Percentiles rank a stretch among this genome's conserved stretches.
Conservation (phyloP, 1,284 basidiomycete genomes). For the Erythrobasidium hasegawianum region DNA sequence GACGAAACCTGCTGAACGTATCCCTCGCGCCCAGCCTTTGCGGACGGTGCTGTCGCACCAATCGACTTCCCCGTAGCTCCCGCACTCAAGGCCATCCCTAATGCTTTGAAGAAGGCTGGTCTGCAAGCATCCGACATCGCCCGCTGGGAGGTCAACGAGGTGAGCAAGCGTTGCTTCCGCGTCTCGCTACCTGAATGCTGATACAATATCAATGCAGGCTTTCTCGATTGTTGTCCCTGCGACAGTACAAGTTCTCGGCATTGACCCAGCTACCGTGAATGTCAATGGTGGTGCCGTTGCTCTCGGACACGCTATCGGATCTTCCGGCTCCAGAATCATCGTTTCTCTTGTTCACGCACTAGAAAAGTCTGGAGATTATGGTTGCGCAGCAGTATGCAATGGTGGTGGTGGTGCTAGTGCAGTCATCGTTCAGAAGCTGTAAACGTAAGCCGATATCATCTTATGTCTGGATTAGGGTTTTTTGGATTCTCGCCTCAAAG, state of each 20-base stretch:
- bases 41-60: slow-evolving; percentile 93
- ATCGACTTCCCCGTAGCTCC: slow-evolving; percentile 97
- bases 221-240: slow-evolving; percentile 50
- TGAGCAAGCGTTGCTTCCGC: slow-evolving; percentile 43
- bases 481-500: no score
- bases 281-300: slow-evolving; percentile 37
- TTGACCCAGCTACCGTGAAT: slow-evolving; percentile 49
- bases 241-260: slow-evolving; percentile 47
- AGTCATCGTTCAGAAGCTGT: slow-evolving; percentile 80
- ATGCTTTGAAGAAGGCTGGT: slow-evolving; percentile 82
- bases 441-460: not conserved
- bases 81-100: slow-evolving; percentile 71
- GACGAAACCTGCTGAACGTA: slow-evolving; percentile 38
- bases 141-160: slow-evolving; percentile 88
- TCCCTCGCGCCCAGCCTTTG: slow-evolving; percentile 68
- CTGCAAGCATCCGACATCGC: slow-evolving; percentile 79
- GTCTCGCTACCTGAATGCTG: no score
- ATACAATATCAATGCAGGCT: slow-evolving; percentile 44
- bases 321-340: slow-evolving; percentile 90
- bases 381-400: slow-evolving; percentile 96
- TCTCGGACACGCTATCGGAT: slow-evolving; percentile 67
- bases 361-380: slow-evolving; percentile 84
- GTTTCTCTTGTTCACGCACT: slow-evolving; percentile 89
- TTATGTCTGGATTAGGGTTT: no score
- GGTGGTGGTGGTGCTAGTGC: slow-evolving; percentile 84